Evolutionary conservation across 2,329 filamentous ascomycete genomes (phyloP).

Genomic region (Claviceps sp.): DNA sequence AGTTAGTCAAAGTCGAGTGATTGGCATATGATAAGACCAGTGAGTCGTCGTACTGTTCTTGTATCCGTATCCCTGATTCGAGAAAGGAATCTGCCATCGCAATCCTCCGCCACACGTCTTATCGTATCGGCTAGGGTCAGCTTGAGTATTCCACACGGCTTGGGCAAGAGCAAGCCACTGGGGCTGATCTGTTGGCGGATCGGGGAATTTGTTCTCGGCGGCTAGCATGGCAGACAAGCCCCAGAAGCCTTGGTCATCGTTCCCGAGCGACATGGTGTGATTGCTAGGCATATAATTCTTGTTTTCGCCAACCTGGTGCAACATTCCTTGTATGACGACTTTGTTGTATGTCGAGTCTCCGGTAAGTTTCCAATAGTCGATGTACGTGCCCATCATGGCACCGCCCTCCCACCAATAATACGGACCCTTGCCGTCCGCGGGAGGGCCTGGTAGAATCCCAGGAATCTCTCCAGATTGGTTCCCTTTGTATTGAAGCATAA

Average conservation of each 20-base stretch:
- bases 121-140: slow-evolving; percentile 47
- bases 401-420: slow-evolving; percentile 69
- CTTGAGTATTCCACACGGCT: slow-evolving; percentile 54
- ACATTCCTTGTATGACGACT: slow-evolving; percentile 40
- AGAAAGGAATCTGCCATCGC: slow-evolving; percentile 64
- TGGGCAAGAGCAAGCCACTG: slow-evolving; percentile 54
- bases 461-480: slow-evolving; percentile 38
- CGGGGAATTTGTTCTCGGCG: slow-evolving; percentile 49
- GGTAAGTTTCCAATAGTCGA: slow-evolving; percentile 59
- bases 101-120: slow-evolving; percentile 53
- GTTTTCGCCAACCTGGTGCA: slow-evolving; percentile 43
- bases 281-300: slow-evolving; percentile 48
- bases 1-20: neutral
- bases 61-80: slow-evolving; percentile 65
- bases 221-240: slow-evolving; percentile 54
- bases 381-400: slow-evolving; percentile 52
- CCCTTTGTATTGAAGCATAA: slow-evolving; percentile 37
- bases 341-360: slow-evolving; percentile 51
- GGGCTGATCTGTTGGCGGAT: slow-evolving; percentile 38
- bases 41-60: slow-evolving; percentile 43
- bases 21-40: neutral
- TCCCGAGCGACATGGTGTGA: slow-evolving; percentile 46
- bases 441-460: slow-evolving; percentile 44
- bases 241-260: slow-evolving; percentile 63
- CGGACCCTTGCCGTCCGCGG: slow-evolving; percentile 29